These are phyloP conservation scores for Lodderomyces metapsilosis DNA, from an alignment of 1,139 yeast genomes.

Conservation along the genomic window DNA sequence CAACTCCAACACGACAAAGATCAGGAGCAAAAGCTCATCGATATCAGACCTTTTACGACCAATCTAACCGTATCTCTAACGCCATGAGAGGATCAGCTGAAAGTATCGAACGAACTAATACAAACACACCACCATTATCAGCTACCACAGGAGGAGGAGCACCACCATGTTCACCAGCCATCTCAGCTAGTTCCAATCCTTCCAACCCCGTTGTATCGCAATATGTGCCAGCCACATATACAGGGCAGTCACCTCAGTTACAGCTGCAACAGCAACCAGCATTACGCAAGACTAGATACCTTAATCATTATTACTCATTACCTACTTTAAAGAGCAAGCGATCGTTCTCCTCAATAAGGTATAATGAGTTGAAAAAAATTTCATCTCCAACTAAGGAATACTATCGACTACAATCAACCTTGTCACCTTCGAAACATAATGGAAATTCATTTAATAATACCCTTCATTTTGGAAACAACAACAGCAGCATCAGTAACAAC, in stretches of 20 bases:
- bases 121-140: slow-evolving; percentile 18
- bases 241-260: not conserved
- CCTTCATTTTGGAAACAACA: not conserved
- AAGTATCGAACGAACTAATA: slow-evolving; percentile 32
- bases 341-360: slow-evolving; percentile 8
- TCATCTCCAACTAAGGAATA: slow-evolving; percentile 8
- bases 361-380: slow-evolving; percentile 7
- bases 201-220: not conserved
- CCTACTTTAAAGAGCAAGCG: slow-evolving; percentile 29
- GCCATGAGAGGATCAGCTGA: slow-evolving; percentile 40
- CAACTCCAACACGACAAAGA: slow-evolving; percentile 23
- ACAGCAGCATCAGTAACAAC: not conserved
- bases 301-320: slow-evolving; percentile 44
- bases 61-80: slow-evolving; percentile 43
- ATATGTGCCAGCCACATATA: not conserved
- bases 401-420: not conserved
- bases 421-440: slow-evolving; percentile 4
- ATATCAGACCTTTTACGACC: slow-evolving; percentile 52
- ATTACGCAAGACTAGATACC: slow-evolving; percentile 8
- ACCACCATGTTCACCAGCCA: slow-evolving; percentile 1
- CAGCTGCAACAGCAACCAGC: slow-evolving; percentile 2
- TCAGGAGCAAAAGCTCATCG: slow-evolving; percentile 51
- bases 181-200: not conserved
- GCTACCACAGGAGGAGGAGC: not conserved
- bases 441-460: not conserved